Base-by-base conservation (phyloP, 192 early-diverging fungal species). In the Physocladia obscura region DNA sequence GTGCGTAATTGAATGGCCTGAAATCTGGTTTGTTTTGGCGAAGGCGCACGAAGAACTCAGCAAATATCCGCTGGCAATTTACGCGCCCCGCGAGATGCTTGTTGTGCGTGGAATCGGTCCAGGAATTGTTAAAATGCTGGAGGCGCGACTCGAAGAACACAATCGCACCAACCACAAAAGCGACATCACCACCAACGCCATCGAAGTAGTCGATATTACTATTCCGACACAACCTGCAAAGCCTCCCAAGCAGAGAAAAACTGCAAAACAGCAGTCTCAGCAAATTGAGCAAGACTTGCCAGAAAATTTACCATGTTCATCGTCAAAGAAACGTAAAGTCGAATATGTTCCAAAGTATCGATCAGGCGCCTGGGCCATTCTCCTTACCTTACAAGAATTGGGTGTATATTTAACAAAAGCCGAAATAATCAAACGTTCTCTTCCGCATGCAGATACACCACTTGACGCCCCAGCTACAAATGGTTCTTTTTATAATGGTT, bases 301-400 rank as follows among this genome's bases (percentile, higher is more conserved):
- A n/a, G 11, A 38, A 52, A 51, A 57, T 17, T 19, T 8, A 27
- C 13, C 13, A 56, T 26, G 30, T n/a, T 22, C 62, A 17, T 8
- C 8, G 36, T 38, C 31, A 26, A 4, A 30, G 17, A 67, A 50
- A 34, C 47, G 51, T 4, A 21, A 48, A 21, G 32, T 21, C 2
- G 69, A 67, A 2, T 97, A 97, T 68, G 80, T 94, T 27, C 94
- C 94, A 27, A 60, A 79, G 34, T 89, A 87, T 62, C 83, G 93
- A 2, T 88, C 90, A 0, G 93, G 91, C 2, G 84, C 88, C 2
- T 97, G 93, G 76, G 92, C 87, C 2, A 88, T 97, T 34, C 75
- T 97, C 27, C 64, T 95, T 0, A 79, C 89, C 6, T 70, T 95
- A 27, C 74, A 84, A 57, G 22, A 77, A 36, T 52, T 81, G 40